A percentile compares a stretch with the other conserved stretches of the same genome.
These are phyloP conservation scores for Saposhnikovia divaricata DNA, from an alignment of 129 eudicot species.

Conservation along the genomic window DNA sequence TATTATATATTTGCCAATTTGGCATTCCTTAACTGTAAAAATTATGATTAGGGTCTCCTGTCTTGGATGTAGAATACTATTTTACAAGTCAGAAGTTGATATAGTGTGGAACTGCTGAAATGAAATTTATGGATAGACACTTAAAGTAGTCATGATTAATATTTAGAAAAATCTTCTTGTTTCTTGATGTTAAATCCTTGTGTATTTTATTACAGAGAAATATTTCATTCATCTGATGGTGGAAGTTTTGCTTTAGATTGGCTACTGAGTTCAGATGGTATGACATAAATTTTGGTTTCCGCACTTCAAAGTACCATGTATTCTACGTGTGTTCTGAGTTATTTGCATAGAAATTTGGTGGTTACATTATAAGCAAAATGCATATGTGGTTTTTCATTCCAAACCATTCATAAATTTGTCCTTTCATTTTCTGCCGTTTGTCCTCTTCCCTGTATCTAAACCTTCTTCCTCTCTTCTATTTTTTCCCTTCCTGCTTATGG, in stretches of 20 bases:
- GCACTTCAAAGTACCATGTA: not conserved
- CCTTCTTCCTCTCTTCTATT: not conserved
- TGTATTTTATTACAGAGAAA: constrained; percentile 38
- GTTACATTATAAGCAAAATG: not conserved
- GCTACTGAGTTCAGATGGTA: constrained; percentile 72
- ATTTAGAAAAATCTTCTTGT: not conserved
- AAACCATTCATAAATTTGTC: not conserved
- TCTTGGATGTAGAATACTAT: not conserved
- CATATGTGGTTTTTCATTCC: not conserved
- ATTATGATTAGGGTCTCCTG: not conserved
- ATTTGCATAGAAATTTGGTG: not conserved
- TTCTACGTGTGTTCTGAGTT: not conserved
- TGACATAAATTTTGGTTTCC: constrained; percentile 1
- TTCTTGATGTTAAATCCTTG: not conserved
- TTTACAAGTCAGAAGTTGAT: not conserved
- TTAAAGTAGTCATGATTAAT: not conserved
- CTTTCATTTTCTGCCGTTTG: not conserved
- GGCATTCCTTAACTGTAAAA: not conserved
- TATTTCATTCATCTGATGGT: constrained; percentile 87
- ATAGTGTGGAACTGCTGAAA: not conserved
- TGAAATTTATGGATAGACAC: not conserved
- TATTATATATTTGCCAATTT: not conserved
- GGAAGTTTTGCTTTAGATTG: constrained; percentile 93
- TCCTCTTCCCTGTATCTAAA: not conserved
- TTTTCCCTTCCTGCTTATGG: not conserved